phyloP scores from a whole-genome alignment of 306 rosid species.

The Castanea sativa region DNA sequence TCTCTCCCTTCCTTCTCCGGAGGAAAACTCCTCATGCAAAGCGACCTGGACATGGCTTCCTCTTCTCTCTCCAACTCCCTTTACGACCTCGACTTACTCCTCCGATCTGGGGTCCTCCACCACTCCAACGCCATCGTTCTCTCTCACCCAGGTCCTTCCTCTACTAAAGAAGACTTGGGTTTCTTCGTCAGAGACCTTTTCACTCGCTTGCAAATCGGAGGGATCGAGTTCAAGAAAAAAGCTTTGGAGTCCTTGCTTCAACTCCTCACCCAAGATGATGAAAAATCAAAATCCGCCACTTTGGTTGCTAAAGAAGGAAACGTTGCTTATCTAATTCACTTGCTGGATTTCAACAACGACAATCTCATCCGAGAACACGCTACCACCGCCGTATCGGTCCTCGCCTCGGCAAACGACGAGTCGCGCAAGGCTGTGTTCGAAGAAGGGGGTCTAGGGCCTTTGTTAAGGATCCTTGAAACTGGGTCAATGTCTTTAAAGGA shows the following conservation, averaged over 20 bases:
- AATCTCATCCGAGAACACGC: slow-evolving; percentile 43
- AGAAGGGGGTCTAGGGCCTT: slow-evolving; percentile 51
- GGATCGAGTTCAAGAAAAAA: slow-evolving; percentile 51
- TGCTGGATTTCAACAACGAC: slow-evolving; percentile 44
- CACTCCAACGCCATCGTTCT: slow-evolving; percentile 57
- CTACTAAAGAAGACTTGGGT: slow-evolving; percentile 31
- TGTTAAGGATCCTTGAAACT: slow-evolving; percentile 42
- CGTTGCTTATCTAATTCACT: slow-evolving; percentile 37
- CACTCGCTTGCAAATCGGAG: slow-evolving; percentile 55
- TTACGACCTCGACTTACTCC: slow-evolving; percentile 48
- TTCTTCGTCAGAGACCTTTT: slow-evolving; percentile 53
- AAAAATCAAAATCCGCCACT: slow-evolving; percentile 19
- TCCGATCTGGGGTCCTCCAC: slow-evolving; percentile 58
- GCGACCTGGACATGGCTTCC: slow-evolving; percentile 58
- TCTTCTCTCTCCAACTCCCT: slow-evolving; percentile 43
- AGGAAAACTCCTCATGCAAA: slow-evolving; percentile 62
- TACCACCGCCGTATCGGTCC: slow-evolving; percentile 32
- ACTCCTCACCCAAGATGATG: slow-evolving; percentile 37
- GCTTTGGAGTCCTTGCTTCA: slow-evolving; percentile 54
- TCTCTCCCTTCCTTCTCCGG: slow-evolving; percentile 35
- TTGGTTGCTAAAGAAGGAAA: slow-evolving; percentile 41
- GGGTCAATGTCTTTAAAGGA: slow-evolving; percentile 37
- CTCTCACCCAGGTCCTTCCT: slow-evolving; percentile 46
- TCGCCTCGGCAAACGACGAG: slow-evolving; percentile 42
- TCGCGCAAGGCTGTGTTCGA: slow-evolving; percentile 44